These are phyloP conservation scores for Epichloe elymi DNA, from an alignment of 2,329 filamentous ascomycete species.

Conservation along the genomic window DNA sequence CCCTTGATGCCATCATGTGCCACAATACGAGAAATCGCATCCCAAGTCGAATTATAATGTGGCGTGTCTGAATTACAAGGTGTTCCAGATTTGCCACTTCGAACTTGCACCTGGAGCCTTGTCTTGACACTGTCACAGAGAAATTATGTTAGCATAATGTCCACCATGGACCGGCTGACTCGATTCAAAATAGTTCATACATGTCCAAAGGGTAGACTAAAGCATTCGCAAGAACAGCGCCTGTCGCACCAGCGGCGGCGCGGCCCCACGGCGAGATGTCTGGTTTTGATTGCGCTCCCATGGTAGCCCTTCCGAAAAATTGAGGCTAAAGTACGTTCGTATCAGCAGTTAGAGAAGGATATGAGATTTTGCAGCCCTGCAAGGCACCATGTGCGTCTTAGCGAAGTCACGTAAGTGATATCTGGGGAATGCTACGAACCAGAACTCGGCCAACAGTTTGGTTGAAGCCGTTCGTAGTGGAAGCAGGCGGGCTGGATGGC, in stretches of 20 bases:
- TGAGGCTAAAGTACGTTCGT: not conserved
- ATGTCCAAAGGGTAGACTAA: constrained; percentile 94
- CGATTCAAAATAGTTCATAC: constrained; percentile 38
- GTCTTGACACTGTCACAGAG: constrained; percentile 69
- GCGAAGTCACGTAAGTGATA: too few relatives aligned
- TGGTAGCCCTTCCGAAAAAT: constrained; percentile 12
- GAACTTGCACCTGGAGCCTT: constrained; percentile 86
- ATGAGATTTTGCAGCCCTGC: not conserved
- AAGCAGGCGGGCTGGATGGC: not conserved
- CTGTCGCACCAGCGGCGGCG: constrained; percentile 82
- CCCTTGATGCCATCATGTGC: constrained; percentile 67
- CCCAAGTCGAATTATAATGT: constrained; percentile 78
- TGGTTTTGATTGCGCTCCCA: constrained; percentile 50
- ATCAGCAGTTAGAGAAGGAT: too few relatives aligned
- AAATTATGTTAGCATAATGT: not conserved
- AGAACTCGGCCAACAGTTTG: not conserved
- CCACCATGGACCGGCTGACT: not conserved
- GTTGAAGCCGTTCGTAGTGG: not conserved
- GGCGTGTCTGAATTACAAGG: constrained; percentile 32
- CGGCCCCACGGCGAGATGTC: constrained; percentile 82
- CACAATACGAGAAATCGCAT: constrained; percentile 77
- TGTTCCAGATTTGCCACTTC: constrained; percentile 33
- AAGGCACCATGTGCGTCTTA: not conserved
- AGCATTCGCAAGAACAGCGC: constrained; percentile 88
- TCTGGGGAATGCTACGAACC: not conserved